A percentile compares a stretch with the other conserved stretches of the same genome.
These are phyloP conservation scores for Corymbia citriodora DNA, from an alignment of 441 rosid genomes.

Conservation along the genomic window DNA sequence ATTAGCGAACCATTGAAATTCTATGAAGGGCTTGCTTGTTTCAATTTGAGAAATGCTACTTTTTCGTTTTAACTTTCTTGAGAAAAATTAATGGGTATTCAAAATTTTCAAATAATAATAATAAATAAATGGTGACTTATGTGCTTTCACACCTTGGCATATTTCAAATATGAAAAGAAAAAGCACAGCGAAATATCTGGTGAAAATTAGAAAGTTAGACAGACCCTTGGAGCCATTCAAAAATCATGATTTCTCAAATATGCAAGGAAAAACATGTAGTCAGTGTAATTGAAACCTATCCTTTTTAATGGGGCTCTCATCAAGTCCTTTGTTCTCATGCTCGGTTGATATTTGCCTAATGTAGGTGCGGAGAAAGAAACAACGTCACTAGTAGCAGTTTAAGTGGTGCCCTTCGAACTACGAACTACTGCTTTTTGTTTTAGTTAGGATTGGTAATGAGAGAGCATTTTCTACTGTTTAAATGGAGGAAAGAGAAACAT, in stretches of 20 bases:
- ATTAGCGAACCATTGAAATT: background rate
- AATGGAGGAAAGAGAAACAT: background rate
- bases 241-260: background rate
- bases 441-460: background rate
- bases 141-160: background rate
- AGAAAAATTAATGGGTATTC: background rate
- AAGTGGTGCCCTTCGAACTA: background rate
- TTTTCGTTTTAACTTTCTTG: background rate
- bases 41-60: background rate
- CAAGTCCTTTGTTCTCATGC: background rate
- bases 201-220: background rate
- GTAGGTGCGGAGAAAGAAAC: background rate
- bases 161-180: background rate
- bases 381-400: background rate
- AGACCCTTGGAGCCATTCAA: background rate
- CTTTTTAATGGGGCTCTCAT: background rate
- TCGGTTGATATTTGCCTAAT: background rate
- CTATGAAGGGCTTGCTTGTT: background rate
- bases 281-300: background rate
- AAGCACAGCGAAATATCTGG: background rate
- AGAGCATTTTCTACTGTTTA: background rate
- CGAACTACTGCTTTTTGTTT: too few relatives aligned
- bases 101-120: too few relatives aligned
- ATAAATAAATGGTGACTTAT: fast-evolving
- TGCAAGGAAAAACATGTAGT: background rate